phyloP scores from a whole-genome alignment of 306 rosid species.

The Prunus mongolica region DNA sequence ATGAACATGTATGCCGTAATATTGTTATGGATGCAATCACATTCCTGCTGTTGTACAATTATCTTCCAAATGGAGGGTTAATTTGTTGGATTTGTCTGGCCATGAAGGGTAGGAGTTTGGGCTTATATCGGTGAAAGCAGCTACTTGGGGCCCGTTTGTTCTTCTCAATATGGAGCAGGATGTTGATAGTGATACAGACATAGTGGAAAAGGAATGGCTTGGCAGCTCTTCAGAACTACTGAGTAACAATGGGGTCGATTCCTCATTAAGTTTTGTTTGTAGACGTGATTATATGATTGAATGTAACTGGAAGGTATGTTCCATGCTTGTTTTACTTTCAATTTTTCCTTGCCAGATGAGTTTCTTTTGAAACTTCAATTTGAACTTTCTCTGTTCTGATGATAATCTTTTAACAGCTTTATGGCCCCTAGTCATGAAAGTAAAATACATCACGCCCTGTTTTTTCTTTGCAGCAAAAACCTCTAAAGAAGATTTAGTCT shows the following conservation, averaged over 20 bases:
- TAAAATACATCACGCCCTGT: not conserved
- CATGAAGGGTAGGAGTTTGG: slow-evolving; percentile 75
- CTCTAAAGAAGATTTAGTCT: not conserved
- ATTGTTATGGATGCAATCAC: slow-evolving; percentile 10
- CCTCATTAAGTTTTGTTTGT: slow-evolving; percentile 63
- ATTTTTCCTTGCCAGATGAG: not conserved
- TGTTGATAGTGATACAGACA: slow-evolving; percentile 30
- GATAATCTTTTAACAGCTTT: not conserved
- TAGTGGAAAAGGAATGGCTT: slow-evolving; percentile 69
- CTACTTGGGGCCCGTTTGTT: slow-evolving; percentile 84
- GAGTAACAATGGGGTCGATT: slow-evolving; percentile 55
- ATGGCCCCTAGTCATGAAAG: not conserved
- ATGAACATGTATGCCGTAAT: slow-evolving; percentile 50
- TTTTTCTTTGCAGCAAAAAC: not conserved
- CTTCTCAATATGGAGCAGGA: slow-evolving; percentile 64
- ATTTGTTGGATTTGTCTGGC: slow-evolving; percentile 39
- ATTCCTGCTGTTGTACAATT: slow-evolving; percentile 13
- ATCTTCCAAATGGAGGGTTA: slow-evolving; percentile 3
- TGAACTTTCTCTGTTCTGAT: not conserved
- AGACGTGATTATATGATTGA: slow-evolving; percentile 77
- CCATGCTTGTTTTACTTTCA: not conserved
- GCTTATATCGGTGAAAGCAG: slow-evolving; percentile 61
- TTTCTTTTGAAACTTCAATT: not conserved
- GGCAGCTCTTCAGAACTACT: slow-evolving; percentile 69
- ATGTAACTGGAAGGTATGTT: slow-evolving; percentile 88